These are phyloP conservation scores for Leishmania tropica DNA, from an alignment of 208 protist genomes.

Conservation along the genomic window DNA sequence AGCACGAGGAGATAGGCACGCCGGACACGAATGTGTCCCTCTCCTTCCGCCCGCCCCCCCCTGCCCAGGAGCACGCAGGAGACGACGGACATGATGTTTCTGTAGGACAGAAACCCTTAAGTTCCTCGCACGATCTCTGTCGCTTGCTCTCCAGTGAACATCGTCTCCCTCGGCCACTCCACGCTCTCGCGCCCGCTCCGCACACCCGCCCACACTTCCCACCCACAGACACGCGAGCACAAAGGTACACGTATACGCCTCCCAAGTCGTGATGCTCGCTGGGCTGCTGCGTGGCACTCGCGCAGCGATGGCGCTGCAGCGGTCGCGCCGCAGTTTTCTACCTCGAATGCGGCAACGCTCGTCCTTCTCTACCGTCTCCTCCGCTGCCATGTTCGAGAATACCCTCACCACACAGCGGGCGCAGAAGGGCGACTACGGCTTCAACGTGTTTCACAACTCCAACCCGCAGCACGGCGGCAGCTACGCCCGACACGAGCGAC, in stretches of 20 bases:
- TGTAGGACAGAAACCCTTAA: too few relatives aligned
- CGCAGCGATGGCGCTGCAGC: not conserved
- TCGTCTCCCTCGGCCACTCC: not conserved
- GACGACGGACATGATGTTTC: too few relatives aligned
- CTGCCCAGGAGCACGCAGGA: not conserved
- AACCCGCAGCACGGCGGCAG: conserved; percentile 87
- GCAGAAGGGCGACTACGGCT: conserved; percentile 74
- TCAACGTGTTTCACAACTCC: conserved; percentile 87
- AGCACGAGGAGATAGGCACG: not conserved
- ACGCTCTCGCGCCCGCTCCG: not conserved
- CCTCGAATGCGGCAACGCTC: not conserved
- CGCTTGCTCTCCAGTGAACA: not conserved
- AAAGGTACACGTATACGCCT: not conserved
- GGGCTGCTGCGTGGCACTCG: not conserved
- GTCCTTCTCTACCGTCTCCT: not conserved
- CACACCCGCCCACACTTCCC: not conserved
- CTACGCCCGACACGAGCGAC: conserved; percentile 81
- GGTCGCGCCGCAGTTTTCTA: not conserved
- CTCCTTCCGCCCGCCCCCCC: not conserved
- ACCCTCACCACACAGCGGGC: conserved; percentile 7
- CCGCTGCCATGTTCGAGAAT: not conserved
- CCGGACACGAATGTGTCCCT: not conserved
- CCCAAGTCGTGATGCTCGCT: not conserved
- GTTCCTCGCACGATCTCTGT: not conserved
- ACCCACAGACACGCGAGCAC: not conserved